These are phyloP conservation scores for Glycine soja DNA, from an alignment of 306 rosid genomes.

Conservation along the genomic window DNA sequence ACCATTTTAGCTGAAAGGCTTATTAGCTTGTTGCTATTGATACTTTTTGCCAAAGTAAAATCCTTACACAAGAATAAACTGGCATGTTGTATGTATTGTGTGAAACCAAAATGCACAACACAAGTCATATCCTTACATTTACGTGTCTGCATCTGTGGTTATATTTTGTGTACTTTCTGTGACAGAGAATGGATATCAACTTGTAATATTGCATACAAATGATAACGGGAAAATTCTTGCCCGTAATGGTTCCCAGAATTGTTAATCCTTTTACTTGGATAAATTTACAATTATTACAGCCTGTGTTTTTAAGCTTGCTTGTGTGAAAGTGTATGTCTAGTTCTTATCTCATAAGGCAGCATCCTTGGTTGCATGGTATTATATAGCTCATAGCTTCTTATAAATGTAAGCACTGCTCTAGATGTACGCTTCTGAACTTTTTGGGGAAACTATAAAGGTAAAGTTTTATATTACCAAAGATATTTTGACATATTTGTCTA, in stretches of 20 bases:
- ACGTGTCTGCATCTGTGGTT: background rate
- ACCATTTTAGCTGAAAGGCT: background rate
- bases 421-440: background rate
- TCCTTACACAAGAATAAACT: background rate
- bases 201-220: background rate
- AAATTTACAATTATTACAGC: conserved; percentile 18
- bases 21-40: conserved; percentile 11
- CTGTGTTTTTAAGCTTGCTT: background rate
- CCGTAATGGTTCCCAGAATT: conserved; percentile 23
- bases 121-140: conserved; percentile 7
- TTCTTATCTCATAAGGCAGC: background rate
- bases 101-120: conserved; percentile 13
- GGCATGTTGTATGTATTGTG: background rate
- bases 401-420: no score
- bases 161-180: no score
- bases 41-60: background rate
- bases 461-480: background rate
- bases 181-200: background rate
- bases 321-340: conserved; percentile 15
- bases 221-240: background rate
- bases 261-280: background rate
- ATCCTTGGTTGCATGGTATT: conserved; percentile 15
- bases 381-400: background rate
- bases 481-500: background rate
- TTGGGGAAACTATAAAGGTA: background rate